Evolutionary conservation across 202 grass and related monocot genomes (phyloP), one percentile per base, ranked within the genome.

Genomic region (Zoysia matrella): DNA sequence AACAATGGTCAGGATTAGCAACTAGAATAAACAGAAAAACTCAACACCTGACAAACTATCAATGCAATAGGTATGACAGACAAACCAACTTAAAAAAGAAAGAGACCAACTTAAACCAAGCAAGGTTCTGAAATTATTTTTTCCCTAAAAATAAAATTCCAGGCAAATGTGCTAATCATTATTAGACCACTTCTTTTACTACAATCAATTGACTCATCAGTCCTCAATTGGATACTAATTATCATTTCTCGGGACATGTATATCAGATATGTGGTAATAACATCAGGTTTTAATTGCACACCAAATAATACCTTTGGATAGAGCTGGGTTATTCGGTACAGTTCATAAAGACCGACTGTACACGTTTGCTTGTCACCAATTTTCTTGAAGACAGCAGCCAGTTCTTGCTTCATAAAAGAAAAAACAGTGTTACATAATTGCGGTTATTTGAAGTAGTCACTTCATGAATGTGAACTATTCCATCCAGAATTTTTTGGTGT

Each of bases 281-380:
- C 3, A 44, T 53, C 8, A 22, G 42, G 30, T 65, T 46, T 46
- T 46, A 46, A 63, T 45, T 48, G 14, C 45, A 48, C 73, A 73
- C 57, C 46, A 2, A 60, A 10, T 47, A 56, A 76, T 88, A 99
- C 96, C 96, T 99, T 94, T 63, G 96, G 96, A 58, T 99, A 99
- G 36, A 99, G 85, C 78, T 99, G 93, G 39, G 96, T 96, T 75
- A 99, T 99, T 65, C 83, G 86, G 82, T 99, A 96, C 52, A 99
- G 89, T 86, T 99, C 96, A 83, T 99, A 91, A 18, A 99, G 87
- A 82, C 96, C 96, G 80, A 96, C 96, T 1, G 91, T 96, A 67
- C 96, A 96, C 65, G 96, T 99, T 73, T 99, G 93, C 22, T 99
- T 99, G 83, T 99, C 96, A 67, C 96, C 96, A 55, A 99, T 99